Conservation (phyloP, 768 basidiomycete genomes). For the Dendrothele bispora region DNA sequence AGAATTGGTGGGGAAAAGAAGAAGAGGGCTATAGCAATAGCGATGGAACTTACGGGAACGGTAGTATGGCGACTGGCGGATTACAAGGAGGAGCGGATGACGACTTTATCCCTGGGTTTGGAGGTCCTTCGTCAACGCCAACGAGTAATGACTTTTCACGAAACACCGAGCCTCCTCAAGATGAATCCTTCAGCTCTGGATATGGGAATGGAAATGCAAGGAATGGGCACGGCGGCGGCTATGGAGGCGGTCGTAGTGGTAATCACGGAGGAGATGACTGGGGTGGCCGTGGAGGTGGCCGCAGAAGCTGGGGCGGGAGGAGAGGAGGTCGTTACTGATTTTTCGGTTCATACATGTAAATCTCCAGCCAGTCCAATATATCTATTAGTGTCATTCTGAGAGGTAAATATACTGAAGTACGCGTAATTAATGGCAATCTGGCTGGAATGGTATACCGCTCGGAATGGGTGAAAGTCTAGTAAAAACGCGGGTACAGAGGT, state of each 20-base stretch:
- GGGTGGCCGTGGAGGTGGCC: constrained; percentile 30
- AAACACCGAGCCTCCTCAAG: constrained; percentile 43
- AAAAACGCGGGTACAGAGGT: no score
- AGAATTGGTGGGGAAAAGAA: constrained; percentile 46
- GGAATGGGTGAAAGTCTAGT: no score
- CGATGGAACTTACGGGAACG: constrained; percentile 14
- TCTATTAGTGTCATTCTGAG: no score
- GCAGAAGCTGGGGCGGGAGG: constrained; percentile 29
- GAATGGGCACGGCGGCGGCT: constrained; percentile 28
- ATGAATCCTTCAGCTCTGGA: constrained; percentile 39
- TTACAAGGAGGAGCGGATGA: constrained; percentile 38
- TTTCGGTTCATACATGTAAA: constrained; percentile 1
- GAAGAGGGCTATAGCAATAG: constrained; percentile 32
- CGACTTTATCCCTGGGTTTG: constrained; percentile 67
- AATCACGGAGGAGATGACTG: constrained; percentile 32
- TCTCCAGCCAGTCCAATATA: no score
- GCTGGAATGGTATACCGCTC: no score
- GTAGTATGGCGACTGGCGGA: constrained; percentile 16
- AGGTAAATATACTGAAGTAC: no score
- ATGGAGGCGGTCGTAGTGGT: constrained; percentile 30
- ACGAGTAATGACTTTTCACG: constrained; percentile 27
- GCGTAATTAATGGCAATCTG: no score
- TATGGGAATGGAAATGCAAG: constrained; percentile 41
- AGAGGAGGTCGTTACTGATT: constrained; percentile 24
- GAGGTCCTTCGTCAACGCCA: constrained; percentile 33